Percentiles rank a stretch among this genome's conserved stretches.
phyloP scores from a whole-genome alignment of 352 stramenopile species.

The Pythium utonaiense region DNA sequence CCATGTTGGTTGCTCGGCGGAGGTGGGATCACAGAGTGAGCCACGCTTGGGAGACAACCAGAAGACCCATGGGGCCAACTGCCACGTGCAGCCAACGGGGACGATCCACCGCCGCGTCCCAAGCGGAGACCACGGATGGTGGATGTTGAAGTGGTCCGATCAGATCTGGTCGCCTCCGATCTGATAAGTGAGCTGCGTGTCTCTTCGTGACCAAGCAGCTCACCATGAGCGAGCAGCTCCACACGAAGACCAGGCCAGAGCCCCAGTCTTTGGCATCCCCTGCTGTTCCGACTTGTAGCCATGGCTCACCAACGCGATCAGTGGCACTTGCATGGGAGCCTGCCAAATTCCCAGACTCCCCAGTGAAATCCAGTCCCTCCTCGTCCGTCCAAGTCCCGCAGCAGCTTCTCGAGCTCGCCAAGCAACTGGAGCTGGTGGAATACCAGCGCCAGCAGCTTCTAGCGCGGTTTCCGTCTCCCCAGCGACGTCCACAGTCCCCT shows the following conservation, averaged over 20 bases:
- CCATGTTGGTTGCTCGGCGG: neutral
- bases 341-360: neutral
- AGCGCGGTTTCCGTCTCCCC: neutral
- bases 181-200: neutral
- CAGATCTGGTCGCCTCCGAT: neutral
- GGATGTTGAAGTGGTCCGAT: neutral
- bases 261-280: too few species aligned
- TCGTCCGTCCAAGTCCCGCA: neutral
- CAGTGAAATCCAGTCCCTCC: neutral
- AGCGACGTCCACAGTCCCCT: constrained; percentile 12
- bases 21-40: too few species aligned
- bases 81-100: neutral
- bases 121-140: neutral
- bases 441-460: constrained; percentile 22
- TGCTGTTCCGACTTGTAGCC: too few species aligned
- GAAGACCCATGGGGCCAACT: too few species aligned
- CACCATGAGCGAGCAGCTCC: too few species aligned
- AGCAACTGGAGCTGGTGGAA: constrained; percentile 22
- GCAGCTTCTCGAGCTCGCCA: constrained; percentile 20
- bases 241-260: too few species aligned
- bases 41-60: too few species aligned
- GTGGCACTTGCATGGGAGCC: constrained; percentile 9
- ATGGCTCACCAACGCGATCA: neutral
- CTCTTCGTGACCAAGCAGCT: neutral
- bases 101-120: neutral